Evolutionary conservation across 1,139 yeast genomes (phyloP).

Genomic region (Magnusiomyces fungicola): DNA sequence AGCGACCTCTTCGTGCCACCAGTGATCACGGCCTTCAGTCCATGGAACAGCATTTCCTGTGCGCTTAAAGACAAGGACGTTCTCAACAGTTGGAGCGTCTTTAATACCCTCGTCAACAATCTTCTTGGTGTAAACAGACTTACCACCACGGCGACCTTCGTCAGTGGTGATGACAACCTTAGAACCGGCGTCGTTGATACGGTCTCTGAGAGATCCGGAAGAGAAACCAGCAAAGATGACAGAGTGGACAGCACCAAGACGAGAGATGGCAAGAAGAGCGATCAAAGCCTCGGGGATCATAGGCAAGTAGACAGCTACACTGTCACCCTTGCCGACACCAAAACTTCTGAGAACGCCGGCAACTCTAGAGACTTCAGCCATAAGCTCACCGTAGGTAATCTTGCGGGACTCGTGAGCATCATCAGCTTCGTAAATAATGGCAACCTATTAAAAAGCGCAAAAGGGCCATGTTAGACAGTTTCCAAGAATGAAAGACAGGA

Average conservation of each 20-base stretch:
- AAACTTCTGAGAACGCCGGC: constrained; percentile 35
- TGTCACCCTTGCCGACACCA: constrained; percentile 75
- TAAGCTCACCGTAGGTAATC: constrained; percentile 63
- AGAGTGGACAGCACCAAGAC: constrained; percentile 78
- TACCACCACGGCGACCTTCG: constrained; percentile 77
- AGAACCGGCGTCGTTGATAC: constrained; percentile 72
- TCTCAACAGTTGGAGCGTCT: constrained; percentile 58
- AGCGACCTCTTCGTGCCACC: constrained; percentile 73
- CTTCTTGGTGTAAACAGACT: constrained; percentile 72
- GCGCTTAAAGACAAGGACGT: constrained; percentile 65
- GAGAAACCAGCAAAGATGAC: constrained; percentile 83
- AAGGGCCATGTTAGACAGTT: not conserved
- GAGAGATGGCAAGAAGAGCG: constrained; percentile 62
- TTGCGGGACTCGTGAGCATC: constrained; percentile 58
- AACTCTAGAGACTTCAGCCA: constrained; percentile 60
- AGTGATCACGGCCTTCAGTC: constrained; percentile 55
- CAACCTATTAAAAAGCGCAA: not conserved
- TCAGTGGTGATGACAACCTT: constrained; percentile 70
- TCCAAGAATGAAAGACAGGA: too few relatives aligned
- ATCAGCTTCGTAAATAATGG: constrained; percentile 62
- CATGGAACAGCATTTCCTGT: constrained; percentile 69
- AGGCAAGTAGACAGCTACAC: constrained; percentile 79
- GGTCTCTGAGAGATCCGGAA: constrained; percentile 65
- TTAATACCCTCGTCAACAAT: constrained; percentile 76
- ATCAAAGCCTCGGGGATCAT: constrained; percentile 80